Evolutionary conservation across 2,329 filamentous ascomycete species (phyloP).

Genomic region (Colletotrichum simmondsii): DNA sequence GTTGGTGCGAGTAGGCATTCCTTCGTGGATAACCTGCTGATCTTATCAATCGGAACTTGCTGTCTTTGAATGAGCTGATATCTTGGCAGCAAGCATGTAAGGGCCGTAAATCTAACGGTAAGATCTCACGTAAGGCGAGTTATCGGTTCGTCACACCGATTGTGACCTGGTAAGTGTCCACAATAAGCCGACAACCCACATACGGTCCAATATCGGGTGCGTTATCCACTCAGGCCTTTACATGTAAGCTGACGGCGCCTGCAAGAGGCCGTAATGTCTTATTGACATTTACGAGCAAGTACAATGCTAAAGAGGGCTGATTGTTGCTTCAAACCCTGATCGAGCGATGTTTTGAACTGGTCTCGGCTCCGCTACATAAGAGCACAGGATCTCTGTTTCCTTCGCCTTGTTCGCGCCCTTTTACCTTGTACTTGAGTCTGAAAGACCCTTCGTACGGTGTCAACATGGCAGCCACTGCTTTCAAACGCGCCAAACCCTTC

Average conservation of each 20-base stretch:
- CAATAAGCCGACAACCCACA: no score
- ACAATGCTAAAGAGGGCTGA: no score
- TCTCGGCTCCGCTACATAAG: no score
- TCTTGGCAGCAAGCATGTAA: neutral
- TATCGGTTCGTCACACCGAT: neutral
- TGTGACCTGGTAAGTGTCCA: neutral
- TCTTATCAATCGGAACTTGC: neutral
- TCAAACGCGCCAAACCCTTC: neutral
- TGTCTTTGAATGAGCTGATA: neutral
- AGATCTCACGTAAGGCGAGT: neutral
- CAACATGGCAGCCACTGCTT: neutral
- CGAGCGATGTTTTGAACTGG: no score
- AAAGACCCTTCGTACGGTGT: neutral
- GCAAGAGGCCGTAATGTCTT: no score
- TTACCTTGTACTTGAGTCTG: neutral
- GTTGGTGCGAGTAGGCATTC: neutral
- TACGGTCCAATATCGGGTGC: neutral
- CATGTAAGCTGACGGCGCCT: no score
- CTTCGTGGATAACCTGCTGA: neutral
- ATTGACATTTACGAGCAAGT: no score
- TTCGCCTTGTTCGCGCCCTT: neutral
- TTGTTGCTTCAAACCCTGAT: no score
- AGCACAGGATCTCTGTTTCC: no score
- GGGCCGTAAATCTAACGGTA: neutral
- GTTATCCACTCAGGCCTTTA: no score